Base-by-base conservation (phyloP, 2,329 filamentous ascomycete species). In the Diaporthe humulicola region DNA sequence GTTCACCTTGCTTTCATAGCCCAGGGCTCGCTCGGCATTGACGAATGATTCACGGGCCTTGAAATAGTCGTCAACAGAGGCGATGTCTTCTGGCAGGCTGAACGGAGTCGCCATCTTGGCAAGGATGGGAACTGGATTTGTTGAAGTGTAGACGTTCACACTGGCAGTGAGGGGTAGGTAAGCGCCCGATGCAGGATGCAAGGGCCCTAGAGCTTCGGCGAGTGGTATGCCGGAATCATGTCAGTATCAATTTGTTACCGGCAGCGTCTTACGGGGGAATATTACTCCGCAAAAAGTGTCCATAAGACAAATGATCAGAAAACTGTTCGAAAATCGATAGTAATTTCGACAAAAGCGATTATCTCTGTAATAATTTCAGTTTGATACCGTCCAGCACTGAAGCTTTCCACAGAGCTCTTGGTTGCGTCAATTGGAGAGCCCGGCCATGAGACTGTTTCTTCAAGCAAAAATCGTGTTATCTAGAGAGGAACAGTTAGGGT, bases 11-110 rank as follows among this genome's bases (percentile, higher is more conserved):
- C 33, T 36, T 38, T 52, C 64, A 25, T 38, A 52, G 1, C 64
- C 45, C 30, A 67, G 14, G 2, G 22, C 45, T 38, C 64, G 64
- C 4, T 67, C 64, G 10, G 64, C 45, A 15, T 67, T 67, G 14
- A 67, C n/a, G n/a, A 67, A 52, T 4, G 33, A 67, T 67, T 67
- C 45, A 12, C 64, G 64, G 4, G 64, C 30, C 36, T 52, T 52
- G 33, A 67, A 67, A 25, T 67, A 67, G 22, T 52, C 45, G 12
- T 67, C 42, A 28, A 67, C 64, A 28, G 64, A 67, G 6, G 19
- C 45, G 2, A 67, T 9, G 1, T 67, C 64, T 28, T 67, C 64
- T 38, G 64, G 64, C 22, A 67, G 12, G n/a, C 22, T 28, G 17
- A 52, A 67, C 14, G 45, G 17, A 28, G 45, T 30, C 22, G 58